Base-by-base conservation (phyloP, 148 eudicot genomes). In the Rhododendron simsii region DNA sequence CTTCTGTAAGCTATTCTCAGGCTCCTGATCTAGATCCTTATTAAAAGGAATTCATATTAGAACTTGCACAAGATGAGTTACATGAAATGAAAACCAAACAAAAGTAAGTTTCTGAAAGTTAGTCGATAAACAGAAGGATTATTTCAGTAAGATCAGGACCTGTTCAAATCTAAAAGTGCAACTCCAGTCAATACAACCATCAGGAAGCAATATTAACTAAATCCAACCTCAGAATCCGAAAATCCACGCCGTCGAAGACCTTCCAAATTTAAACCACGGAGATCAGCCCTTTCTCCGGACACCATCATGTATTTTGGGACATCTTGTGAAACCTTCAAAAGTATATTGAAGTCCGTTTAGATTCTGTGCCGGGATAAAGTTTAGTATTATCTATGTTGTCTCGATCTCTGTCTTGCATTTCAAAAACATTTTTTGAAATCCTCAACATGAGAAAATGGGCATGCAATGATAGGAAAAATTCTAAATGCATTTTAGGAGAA, bases 201-300 rank as follows among this genome's bases (percentile, higher is more conserved):
- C 30, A 78, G 18, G 23, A 78, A 83, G 55, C 50, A 88, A 81
- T 77, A 44, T 33, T 50, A 83, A 61, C 71, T 14, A 55, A 63
- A 80, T 80, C 90, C 47, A 87, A 96, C 98, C 99, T 95, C 99
- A 76, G 80, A n/a, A 26, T 61, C 87, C 28, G 98, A 91, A 89
- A 93, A 97, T 63, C 95, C 98, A 90, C 88, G 85, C 74, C 99
- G 96, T 37, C 92, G 91, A 30, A 97, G 93, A 79, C 98, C 98
- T 94, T 93, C 99, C 87, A 94, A 82, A 91, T 97, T 97, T 78
- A 97, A 89, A 87, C 98, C 98, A 81, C 98, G 96, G 26, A 97
- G 90, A 87, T 93, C 99, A 86, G 99, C 98, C 92, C 99, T 93
- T 79, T 95, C 98, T 88, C 98, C 99, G 80, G 96, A 90, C 81